Base-by-base conservation (phyloP, 345 rosid species). In the Syzygium grande region DNA sequence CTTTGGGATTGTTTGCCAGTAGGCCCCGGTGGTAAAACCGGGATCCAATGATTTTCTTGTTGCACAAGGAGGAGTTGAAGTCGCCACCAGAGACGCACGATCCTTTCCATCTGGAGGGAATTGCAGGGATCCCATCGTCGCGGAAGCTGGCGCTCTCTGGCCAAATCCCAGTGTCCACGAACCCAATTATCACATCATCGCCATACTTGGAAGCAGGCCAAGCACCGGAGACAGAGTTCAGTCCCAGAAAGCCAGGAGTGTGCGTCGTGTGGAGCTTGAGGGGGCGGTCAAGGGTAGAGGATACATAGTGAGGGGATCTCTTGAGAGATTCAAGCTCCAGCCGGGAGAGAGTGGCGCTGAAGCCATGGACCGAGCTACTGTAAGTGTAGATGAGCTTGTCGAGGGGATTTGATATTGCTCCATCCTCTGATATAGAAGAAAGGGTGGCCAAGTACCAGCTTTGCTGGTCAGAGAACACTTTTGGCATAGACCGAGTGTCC, bases 81-180 rank as follows among this genome's bases (percentile, higher is more conserved):
- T 46, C 86, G 11, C 25, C 29, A 0, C 89, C 87, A 9, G 88
- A 21, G 52, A 55, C 90, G n/a, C 94, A 90, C 61, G 30, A 83
- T 1, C 95, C 95, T 88, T 89, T 92, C 95, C 94, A 93, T 89
- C 92, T 90, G 0, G 88, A 53, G 2, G 95, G 94, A 56, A 92
- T 78, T 2, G 87, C 29, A 3, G 80, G 55, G 85, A 92, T 88
- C 55, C 94, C 94, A 25, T 87, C 38, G 12, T 92, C 95, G 2
- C 30, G 83, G 85, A 93, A 93, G 92, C 93, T 93, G 80, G 89
- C 88, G 53, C 92, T 92, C 83, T 93, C 92, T 0, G 94, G 95
- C 95, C 94, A 93, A 61, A 93, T 88, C 59, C 95, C 95, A 0
- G 93, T 90, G 68, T 93, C 95, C 27, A 93, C 90, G 17, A 91